phyloP scores from a whole-genome alignment of 2,329 filamentous ascomycete species.

The Hypoxylon sp. region DNA sequence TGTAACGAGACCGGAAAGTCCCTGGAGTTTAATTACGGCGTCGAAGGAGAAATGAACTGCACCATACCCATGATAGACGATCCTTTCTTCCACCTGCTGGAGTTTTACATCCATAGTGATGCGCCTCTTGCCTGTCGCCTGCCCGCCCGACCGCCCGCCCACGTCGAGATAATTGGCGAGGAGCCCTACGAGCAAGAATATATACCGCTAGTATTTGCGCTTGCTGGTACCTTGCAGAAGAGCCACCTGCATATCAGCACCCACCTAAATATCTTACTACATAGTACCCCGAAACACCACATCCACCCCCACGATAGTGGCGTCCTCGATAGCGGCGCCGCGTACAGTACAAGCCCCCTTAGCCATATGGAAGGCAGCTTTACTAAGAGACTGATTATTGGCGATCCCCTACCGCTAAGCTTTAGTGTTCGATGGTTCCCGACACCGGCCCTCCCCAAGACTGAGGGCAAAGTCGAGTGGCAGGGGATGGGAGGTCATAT shows the following conservation, averaged over 20 bases:
- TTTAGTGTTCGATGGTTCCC: slow-evolving; percentile 92
- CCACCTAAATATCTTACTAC: slow-evolving; percentile 89
- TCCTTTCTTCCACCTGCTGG: slow-evolving; percentile 88
- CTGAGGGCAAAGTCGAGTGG: slow-evolving; percentile 76
- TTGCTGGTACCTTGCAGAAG: slow-evolving; percentile 89
- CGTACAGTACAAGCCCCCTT: slow-evolving; percentile 85
- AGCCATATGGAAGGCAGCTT: slow-evolving; percentile 69
- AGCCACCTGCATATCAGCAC: slow-evolving; percentile 93
- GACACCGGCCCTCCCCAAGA: slow-evolving; percentile 77
- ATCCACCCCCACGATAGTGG: slow-evolving; percentile 77
- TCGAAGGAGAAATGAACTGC: slow-evolving; percentile 86
- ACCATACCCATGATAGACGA: slow-evolving; percentile 83
- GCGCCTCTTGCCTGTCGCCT: slow-evolving; percentile 93
- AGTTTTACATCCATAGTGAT: slow-evolving; percentile 99
- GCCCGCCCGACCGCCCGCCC: slow-evolving; percentile 78
- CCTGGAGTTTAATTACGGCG: slow-evolving; percentile 88
- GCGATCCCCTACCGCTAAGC: slow-evolving; percentile 83
- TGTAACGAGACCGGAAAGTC: slow-evolving; percentile 90
- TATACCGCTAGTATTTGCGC: slow-evolving; percentile 88
- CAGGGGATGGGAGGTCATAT: slow-evolving; percentile 75
- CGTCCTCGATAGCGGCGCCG: slow-evolving; percentile 87
- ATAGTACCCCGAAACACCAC: slow-evolving; percentile 75
- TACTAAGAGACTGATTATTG: slow-evolving; percentile 82
- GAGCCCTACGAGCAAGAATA: slow-evolving; percentile 70
- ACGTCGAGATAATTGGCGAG: slow-evolving; percentile 70